Base-by-base conservation (phyloP, 306 rosid species). In the Parietaria judaica region DNA sequence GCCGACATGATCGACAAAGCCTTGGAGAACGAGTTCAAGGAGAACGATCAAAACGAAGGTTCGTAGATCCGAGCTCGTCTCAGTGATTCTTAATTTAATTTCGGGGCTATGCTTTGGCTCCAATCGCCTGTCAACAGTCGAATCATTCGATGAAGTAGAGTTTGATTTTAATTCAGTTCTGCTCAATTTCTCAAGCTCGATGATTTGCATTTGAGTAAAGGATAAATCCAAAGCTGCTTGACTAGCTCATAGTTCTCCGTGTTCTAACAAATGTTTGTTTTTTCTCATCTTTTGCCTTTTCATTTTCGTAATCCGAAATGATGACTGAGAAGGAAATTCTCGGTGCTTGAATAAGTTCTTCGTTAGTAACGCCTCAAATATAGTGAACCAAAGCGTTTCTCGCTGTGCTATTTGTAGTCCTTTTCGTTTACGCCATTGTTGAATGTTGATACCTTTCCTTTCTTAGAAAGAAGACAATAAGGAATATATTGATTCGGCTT, bases 1-100 rank as follows among this genome's bases (percentile, higher is more conserved):
- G 97, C 99, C 3, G 95, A 94, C 64, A 94, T 94, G 70, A 84
- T 94, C 64, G 99, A 94, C 78, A 94, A 87, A 48, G 99, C 97
- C 66, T 77, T 94, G 43, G 90, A 89, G 79, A 80, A 89, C 45
- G 99, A 94, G 81, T 94, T 94, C 88, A 70, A 88, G 54, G 97
- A 94, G 49, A 79, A 75, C 72, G 99, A 94, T 51, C 99, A 89
- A 72, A 83, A 83, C 46, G 95, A 94, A 92, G 95, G 96, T 88
- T 52, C 11, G 70, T 76, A 61, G 76, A 81, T 80, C 79, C 68
- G 51, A 53, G 41, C 66, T 56, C 60, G 43, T 49, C 56, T 57
- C 45, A 13, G 45, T 37, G 14, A 36, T 47, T 51, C 55, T 41
- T 7, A 41, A 43, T 71, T 7, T 63, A 35, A 41, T 47, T 15